Percentiles rank a stretch among this genome's conserved stretches.
phyloP scores from a whole-genome alignment of 164 flowering plant genomes.

The Houttuynia cordata region DNA sequence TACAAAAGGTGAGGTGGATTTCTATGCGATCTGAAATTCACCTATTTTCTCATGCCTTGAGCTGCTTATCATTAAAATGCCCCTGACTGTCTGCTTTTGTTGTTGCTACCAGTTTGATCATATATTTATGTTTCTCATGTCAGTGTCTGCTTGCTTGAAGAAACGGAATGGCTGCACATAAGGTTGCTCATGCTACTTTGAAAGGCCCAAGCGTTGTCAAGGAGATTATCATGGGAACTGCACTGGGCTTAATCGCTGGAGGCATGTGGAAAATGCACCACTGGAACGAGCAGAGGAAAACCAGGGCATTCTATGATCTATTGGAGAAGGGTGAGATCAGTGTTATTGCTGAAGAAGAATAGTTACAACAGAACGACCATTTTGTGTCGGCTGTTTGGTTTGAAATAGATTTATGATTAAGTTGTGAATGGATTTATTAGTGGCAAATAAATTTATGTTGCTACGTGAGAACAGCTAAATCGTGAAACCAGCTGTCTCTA shows the following conservation, averaged over 20 bases:
- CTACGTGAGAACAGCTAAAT: too few relatives aligned
- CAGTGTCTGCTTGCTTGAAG: not conserved
- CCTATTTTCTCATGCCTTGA: too few relatives aligned
- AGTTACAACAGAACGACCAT: too few relatives aligned
- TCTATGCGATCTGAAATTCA: too few relatives aligned
- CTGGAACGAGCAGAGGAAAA: conserved; percentile 25
- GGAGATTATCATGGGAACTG: conserved; percentile 16
- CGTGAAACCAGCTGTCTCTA: too few relatives aligned
- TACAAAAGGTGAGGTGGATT: too few relatives aligned
- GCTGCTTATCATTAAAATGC: not conserved
- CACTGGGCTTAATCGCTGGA: conserved; percentile 17
- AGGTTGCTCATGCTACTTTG: conserved; percentile 19
- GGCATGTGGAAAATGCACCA: conserved; percentile 28
- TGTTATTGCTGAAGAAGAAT: conserved; percentile 16
- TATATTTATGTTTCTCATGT: not conserved
- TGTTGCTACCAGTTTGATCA: not conserved
- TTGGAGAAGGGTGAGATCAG: conserved; percentile 21
- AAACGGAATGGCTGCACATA: conserved; percentile 7
- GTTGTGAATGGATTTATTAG: too few relatives aligned
- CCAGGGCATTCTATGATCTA: conserved; percentile 17
- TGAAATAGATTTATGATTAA: too few relatives aligned
- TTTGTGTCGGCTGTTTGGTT: too few relatives aligned
- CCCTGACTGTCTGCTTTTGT: not conserved
- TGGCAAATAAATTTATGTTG: too few relatives aligned
- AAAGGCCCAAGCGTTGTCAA: conserved; percentile 23